Base-by-base conservation (phyloP, 768 basidiomycete species). In the Serendipita indica region DNA sequence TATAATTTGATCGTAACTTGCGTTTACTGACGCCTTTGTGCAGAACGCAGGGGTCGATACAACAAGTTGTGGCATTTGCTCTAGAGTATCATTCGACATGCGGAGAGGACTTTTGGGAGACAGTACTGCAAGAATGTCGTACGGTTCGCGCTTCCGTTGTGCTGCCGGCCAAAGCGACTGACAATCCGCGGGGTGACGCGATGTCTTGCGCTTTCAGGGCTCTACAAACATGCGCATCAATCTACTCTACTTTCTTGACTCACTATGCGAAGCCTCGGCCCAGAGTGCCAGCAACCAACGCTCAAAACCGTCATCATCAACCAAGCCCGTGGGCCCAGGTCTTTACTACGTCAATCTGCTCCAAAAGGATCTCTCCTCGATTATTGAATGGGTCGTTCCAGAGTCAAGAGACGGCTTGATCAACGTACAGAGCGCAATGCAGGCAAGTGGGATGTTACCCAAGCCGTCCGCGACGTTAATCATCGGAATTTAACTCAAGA, bases 51-150 rank as follows among this genome's bases (percentile, higher is more conserved):
- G 82, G 81, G 65, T 91, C 88, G 12, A 92, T 93, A 57, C 86
- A 89, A 69, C 88, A 85, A 68, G 84, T 87, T 33, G 91, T 93
- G 32, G 75, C 77, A 6, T 93, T 82, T 65, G 88, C 89, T 0
- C 75, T 92, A 58, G 91, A 91, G 68, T 83, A 86, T 66, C 91
- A 85, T 58, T 74, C 83, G 3, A 78, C 78, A 59, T 92, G 89
- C 59, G 90, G 88, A 3, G 90, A 94, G 65, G 90, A 96, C 69
- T 69, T 94, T 10, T 94, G 91, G 92, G 90, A 93, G 64, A 93
- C 90, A 64, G 79, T 94, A 35, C 71, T 91, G 25, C 90, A 94
- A 67, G 89, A 93, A 71, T 89, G 84, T 63, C 82, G 86, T 68
- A 93, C 91, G 77, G 91, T 85, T 60, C 10, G 69, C 54, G 3